Conservation (phyloP, 2,329 filamentous ascomycete species). For the Trichoderma koningii region DNA sequence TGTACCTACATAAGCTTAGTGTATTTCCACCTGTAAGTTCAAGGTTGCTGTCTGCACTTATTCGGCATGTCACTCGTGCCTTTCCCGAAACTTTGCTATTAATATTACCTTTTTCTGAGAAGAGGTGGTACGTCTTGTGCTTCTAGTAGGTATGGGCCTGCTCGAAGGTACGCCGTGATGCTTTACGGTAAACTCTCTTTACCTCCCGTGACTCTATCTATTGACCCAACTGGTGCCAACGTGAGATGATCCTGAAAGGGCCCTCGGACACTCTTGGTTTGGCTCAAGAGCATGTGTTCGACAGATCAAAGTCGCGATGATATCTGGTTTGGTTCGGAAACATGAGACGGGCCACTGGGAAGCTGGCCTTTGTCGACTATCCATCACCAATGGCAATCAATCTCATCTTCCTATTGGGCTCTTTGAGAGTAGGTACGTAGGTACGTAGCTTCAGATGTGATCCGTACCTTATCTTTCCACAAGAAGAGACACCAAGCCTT, state of each 20-base stretch:
- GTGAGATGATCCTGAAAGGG: no score
- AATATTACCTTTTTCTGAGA: not conserved
- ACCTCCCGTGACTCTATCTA: no score
- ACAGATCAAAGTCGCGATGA: no score
- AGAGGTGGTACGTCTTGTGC: not conserved
- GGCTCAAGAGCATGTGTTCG: no score
- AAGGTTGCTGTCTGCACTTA: not conserved
- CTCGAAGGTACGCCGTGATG: not conserved
- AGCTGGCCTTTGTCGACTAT: not conserved
- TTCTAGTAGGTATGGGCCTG: not conserved
- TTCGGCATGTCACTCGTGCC: not conserved
- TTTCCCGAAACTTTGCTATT: slow-evolving; percentile 19
- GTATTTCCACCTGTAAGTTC: no score
- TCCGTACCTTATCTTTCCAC: not conserved
- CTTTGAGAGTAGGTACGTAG: no score
- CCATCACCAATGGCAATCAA: not conserved
- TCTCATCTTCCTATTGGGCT: not conserved
- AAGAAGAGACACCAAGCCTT: not conserved
- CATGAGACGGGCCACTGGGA: not conserved
- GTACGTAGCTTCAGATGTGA: not conserved
- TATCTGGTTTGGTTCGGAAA: no score
- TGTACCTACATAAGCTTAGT: not conserved
- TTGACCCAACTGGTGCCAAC: no score
- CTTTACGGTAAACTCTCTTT: not conserved
- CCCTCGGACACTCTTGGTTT: no score